phyloP scores from a whole-genome alignment of 192 early-diverging fungal species.

The Entomortierella parvispora region DNA sequence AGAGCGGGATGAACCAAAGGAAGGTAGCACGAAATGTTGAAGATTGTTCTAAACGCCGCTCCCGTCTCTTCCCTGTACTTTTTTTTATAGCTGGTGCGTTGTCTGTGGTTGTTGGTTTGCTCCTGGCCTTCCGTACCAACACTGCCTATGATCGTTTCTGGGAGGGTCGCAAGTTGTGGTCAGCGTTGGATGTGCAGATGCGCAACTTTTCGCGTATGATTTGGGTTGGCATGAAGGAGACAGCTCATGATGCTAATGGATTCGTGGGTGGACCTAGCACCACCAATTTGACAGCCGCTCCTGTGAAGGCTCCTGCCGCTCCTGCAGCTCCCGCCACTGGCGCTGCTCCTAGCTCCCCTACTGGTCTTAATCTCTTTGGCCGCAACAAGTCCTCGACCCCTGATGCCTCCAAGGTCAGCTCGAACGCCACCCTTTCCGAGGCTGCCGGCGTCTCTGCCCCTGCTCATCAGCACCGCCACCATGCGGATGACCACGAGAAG shows the following conservation, averaged over 20 bases:
- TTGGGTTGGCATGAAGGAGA: slow-evolving; percentile 65
- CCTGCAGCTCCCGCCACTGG: background rate
- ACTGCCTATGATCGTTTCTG: slow-evolving; percentile 80
- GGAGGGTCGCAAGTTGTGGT: slow-evolving; percentile 91
- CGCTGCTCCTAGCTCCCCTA: background rate
- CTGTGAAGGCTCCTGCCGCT: background rate
- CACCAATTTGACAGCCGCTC: slow-evolving; percentile 29
- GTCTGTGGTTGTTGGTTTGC: slow-evolving; percentile 69
- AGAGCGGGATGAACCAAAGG: background rate
- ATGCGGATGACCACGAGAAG: slow-evolving; percentile 64
- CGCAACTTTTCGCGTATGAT: slow-evolving; percentile 73
- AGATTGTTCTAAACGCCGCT: background rate
- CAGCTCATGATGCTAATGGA: background rate
- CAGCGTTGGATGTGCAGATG: slow-evolving; percentile 69
- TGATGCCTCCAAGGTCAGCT: slow-evolving; percentile 3
- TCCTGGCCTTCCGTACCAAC: slow-evolving; percentile 88
- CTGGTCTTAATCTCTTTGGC: no score
- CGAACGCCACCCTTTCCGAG: slow-evolving; percentile 27
- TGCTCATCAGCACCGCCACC: background rate
- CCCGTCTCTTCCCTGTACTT: background rate
- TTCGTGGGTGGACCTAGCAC: background rate
- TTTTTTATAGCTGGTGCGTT: slow-evolving; percentile 26
- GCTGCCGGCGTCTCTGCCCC: background rate
- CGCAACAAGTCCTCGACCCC: background rate
- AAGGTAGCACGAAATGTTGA: background rate